A percentile compares a stretch with the other conserved stretches of the same genome.
These are phyloP conservation scores for Cinnamomum micranthum DNA, from an alignment of 164 flowering plant species.

Conservation along the genomic window DNA sequence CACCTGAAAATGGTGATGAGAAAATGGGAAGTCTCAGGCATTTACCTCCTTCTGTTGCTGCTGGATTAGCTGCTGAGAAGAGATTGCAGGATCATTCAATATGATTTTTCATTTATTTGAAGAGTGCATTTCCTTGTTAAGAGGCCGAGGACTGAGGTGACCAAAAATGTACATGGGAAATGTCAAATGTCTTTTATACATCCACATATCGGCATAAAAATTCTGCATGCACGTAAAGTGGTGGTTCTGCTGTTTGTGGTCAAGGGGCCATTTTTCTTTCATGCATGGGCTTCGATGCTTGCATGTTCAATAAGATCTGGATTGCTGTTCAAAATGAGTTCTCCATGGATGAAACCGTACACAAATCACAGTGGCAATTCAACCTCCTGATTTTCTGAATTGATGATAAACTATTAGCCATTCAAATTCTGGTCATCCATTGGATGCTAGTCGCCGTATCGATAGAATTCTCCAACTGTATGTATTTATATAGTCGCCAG, in stretches of 20 bases:
- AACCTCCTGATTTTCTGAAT: background rate
- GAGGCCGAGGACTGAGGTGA: slow-evolving; percentile 2
- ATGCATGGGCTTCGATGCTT: background rate
- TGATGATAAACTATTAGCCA: background rate
- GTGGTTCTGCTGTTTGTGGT: background rate
- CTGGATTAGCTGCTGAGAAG: slow-evolving; percentile 84
- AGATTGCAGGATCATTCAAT: slow-evolving; percentile 34
- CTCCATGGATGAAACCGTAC: background rate
- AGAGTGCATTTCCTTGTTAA: background rate
- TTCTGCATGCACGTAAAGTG: background rate
- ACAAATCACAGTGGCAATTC: background rate
- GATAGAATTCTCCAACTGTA: no score
- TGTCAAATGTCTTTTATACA: background rate
- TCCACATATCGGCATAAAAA: background rate
- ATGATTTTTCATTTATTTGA: background rate
- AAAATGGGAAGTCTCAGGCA: slow-evolving; percentile 45
- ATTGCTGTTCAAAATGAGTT: background rate
- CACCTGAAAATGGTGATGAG: slow-evolving; percentile 21
- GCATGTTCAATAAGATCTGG: background rate
- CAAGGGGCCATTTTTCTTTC: background rate
- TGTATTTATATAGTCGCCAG: no score
- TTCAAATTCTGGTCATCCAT: no score
- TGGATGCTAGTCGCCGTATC: no score
- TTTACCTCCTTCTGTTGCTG: slow-evolving; percentile 84
- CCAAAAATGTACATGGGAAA: background rate